These are phyloP conservation scores for Boehmeria nivea DNA, from an alignment of 306 rosid species.

Conservation along the genomic window DNA sequence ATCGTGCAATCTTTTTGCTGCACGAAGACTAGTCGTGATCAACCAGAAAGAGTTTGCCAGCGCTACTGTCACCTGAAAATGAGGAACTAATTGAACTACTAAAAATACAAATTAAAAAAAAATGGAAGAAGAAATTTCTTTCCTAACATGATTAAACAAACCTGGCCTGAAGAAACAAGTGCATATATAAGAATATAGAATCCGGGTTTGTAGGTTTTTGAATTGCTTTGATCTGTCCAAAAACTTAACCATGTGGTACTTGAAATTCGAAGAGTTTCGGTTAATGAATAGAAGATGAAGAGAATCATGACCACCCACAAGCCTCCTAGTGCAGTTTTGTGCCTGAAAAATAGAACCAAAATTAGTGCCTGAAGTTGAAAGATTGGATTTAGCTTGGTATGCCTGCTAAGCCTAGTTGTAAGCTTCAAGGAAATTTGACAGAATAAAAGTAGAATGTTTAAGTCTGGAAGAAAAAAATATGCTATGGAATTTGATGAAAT, in stretches of 20 bases:
- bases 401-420: neutral
- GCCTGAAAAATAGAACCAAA: slow-evolving; percentile 37
- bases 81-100: too few species aligned
- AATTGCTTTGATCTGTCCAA: slow-evolving; percentile 65
- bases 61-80: slow-evolving; percentile 56
- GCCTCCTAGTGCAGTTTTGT: slow-evolving; percentile 74
- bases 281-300: slow-evolving; percentile 47
- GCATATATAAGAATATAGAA: slow-evolving; percentile 67
- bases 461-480: too few species aligned
- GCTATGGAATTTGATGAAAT: too few species aligned
- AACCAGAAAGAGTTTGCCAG: slow-evolving; percentile 73
- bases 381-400: neutral
- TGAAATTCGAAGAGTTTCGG: slow-evolving; percentile 70
- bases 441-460: too few species aligned
- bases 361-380: too few species aligned
- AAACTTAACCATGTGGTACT: slow-evolving; percentile 79
- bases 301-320: slow-evolving; percentile 62
- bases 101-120: too few species aligned
- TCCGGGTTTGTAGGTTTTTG: slow-evolving; percentile 41
- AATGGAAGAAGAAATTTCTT: too few species aligned
- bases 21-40: slow-evolving; percentile 62
- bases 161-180: slow-evolving; percentile 73
- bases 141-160: slow-evolving; percentile 15
- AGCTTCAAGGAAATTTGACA: too few species aligned
- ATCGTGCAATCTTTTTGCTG: slow-evolving; percentile 65